Evolutionary conservation across 805 yeast genomes (phyloP).

Genomic region (Pichia cephalocereana): DNA sequence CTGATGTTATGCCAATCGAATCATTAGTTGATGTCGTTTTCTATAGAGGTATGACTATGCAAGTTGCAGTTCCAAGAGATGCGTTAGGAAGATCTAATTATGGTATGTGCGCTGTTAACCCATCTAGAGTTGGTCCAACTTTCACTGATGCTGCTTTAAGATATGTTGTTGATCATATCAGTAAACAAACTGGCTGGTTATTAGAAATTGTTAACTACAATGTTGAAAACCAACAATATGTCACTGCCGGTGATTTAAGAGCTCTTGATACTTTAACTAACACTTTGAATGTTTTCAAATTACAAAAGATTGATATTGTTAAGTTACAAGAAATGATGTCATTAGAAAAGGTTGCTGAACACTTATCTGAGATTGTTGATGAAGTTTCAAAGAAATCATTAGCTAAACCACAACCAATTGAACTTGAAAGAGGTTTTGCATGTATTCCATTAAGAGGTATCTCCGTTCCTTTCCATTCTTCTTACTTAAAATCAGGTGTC

Average conservation of each 20-base stretch:
- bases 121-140: conserved; percentile 81
- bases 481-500: conserved; percentile 97
- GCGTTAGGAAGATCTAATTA: conserved; percentile 91
- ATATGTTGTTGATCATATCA: conserved; percentile 86
- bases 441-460: conserved; percentile 97
- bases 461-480: conserved; percentile 99
- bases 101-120: conserved; percentile 99
- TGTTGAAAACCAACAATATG: conserved; percentile 97
- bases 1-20: conserved; percentile 98
- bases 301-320: conserved; percentile 89
- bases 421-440: conserved; percentile 95
- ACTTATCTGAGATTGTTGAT: conserved; percentile 75
- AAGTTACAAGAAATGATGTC: conserved; percentile 76
- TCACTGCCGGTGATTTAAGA: conserved; percentile 97
- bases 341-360: conserved; percentile 81
- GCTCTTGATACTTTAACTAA: conserved; percentile 89
- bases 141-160: conserved; percentile 90
- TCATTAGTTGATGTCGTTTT: conserved; percentile 94
- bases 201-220: conserved; percentile 97
- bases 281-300: conserved; percentile 84
- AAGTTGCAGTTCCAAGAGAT: conserved; percentile 99
- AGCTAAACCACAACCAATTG: conserved; percentile 95
- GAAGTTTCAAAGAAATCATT: conserved; percentile 75
- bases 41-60: conserved; percentile 99
- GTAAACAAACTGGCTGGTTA: conserved; percentile 81